These are phyloP conservation scores for Austroboletus novae-zelandiae DNA, from an alignment of 1,284 basidiomycete species.

Conservation along the genomic window DNA sequence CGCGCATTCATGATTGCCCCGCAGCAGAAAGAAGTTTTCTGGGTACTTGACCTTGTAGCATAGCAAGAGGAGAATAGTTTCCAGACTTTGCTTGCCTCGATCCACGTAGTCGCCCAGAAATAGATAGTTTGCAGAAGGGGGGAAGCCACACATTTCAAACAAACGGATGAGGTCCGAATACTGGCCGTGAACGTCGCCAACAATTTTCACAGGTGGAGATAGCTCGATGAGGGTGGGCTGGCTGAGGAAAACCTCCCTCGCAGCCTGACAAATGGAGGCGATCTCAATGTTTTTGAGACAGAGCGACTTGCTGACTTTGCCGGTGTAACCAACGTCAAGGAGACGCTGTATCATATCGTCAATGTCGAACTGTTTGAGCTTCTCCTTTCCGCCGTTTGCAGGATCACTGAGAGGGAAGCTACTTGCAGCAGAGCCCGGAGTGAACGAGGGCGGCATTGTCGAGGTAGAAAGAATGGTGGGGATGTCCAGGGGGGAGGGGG, in stretches of 20 bases:
- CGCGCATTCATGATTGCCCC: slow-evolving; percentile 99
- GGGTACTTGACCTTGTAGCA: slow-evolving; percentile 99
- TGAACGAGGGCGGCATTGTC: slow-evolving; percentile 38
- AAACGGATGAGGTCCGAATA: slow-evolving; percentile 97
- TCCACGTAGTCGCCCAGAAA: slow-evolving; percentile 99
- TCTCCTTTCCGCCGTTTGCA: slow-evolving; percentile 54
- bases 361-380: slow-evolving; percentile 78
- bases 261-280: slow-evolving; percentile 92
- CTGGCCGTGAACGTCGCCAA: slow-evolving; percentile 98
- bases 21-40: slow-evolving; percentile 97
- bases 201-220: slow-evolving; percentile 98
- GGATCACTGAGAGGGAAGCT: slow-evolving; percentile 39
- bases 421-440: slow-evolving; percentile 44
- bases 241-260: slow-evolving; percentile 93
- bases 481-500: slow-evolving; percentile 65
- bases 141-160: slow-evolving; percentile 99
- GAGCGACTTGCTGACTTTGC: slow-evolving; percentile 96
- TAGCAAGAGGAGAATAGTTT: slow-evolving; percentile 94
- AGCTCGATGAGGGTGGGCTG: slow-evolving; percentile 98
- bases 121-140: slow-evolving; percentile 95
- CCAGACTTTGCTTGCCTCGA: slow-evolving; percentile 96
- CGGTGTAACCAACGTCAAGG: slow-evolving; percentile 95
- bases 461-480: slow-evolving; percentile 74
- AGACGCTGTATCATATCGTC: slow-evolving; percentile 99
- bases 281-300: slow-evolving; percentile 98